phyloP scores from a whole-genome alignment of 2,329 filamentous ascomycete genomes.

The Aspergillus chevalieri region DNA sequence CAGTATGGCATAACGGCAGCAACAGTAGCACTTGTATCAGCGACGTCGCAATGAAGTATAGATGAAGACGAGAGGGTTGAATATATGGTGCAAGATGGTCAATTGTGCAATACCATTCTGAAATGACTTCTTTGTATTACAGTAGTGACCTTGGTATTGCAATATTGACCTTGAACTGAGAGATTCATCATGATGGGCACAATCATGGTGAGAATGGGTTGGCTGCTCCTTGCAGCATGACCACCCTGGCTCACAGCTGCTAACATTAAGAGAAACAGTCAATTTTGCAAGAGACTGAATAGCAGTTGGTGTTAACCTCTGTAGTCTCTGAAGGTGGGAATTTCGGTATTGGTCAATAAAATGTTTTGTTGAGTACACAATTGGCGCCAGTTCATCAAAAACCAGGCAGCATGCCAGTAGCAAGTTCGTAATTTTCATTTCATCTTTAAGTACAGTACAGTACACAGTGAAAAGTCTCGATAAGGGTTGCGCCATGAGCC shows the following conservation, averaged over 20 bases:
- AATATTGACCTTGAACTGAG: background rate
- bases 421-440: too few species aligned
- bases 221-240: background rate
- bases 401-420: background rate
- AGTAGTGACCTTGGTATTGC: too few species aligned
- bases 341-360: background rate
- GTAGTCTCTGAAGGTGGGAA: background rate
- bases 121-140: background rate
- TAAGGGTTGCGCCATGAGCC: too few species aligned
- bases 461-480: too few species aligned
- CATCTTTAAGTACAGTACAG: too few species aligned
- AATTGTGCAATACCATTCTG: background rate
- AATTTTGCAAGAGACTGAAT: background rate
- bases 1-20: background rate
- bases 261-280: background rate
- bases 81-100: background rate
- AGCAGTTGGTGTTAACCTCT: background rate
- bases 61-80: background rate
- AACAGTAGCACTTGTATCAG: background rate
- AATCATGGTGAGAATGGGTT: background rate
- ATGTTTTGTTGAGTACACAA: background rate
- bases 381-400: background rate
- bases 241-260: background rate
- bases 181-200: background rate
- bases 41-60: background rate